Percentiles rank a stretch among this genome's conserved stretches.
These are phyloP conservation scores for Carallia pectinifolia DNA, from an alignment of 345 rosid genomes.

Conservation along the genomic window DNA sequence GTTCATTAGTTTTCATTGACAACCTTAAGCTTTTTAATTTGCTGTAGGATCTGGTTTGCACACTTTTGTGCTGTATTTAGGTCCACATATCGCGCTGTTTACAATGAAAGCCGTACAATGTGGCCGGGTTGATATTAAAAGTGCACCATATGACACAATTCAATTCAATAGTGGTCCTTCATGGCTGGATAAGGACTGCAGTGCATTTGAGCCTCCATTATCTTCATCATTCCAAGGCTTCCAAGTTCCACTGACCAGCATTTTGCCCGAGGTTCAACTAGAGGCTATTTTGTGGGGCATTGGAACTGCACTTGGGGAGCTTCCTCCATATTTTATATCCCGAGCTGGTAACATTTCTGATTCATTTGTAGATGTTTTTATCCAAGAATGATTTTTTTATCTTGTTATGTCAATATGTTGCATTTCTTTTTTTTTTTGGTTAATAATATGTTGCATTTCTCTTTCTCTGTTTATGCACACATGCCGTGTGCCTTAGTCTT, in stretches of 20 bases:
- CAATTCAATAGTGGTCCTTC: constrained; percentile 80
- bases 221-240: constrained; percentile 50
- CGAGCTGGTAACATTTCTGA: constrained; percentile 64
- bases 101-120: constrained; percentile 92
- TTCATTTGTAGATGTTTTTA: too few relatives aligned
- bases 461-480: too few relatives aligned
- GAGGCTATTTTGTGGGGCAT: constrained; percentile 95
- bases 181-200: constrained; percentile 88
- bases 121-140: constrained; percentile 86
- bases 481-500: too few relatives aligned
- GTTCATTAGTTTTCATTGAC: neutral
- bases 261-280: constrained; percentile 80
- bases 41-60: constrained; percentile 93
- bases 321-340: constrained; percentile 99
- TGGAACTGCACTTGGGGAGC: constrained; percentile 99
- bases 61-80: constrained; percentile 93
- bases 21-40: neutral
- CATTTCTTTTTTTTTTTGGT: too few relatives aligned
- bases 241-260: constrained; percentile 79
- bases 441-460: too few relatives aligned
- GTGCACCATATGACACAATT: constrained; percentile 93
- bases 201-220: constrained; percentile 75
- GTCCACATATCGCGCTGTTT: constrained; percentile 94
- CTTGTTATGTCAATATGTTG: too few relatives aligned
- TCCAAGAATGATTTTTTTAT: neutral